Base-by-base conservation (phyloP, 306 rosid genomes). In the Astragalus glycyphyllos region DNA sequence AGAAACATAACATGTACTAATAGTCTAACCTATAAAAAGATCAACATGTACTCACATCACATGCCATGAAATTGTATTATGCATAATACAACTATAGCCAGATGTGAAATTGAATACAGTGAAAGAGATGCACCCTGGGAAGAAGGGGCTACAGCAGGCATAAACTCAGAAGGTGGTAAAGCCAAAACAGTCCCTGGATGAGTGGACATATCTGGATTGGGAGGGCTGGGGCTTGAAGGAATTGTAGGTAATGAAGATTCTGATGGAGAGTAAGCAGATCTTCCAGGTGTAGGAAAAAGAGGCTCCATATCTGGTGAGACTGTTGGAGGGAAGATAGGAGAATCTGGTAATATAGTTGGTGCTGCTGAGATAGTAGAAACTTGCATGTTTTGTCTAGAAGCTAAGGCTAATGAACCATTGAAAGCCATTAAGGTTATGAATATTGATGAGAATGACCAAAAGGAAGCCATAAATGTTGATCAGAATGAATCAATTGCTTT, bases 281-380 rank as follows among this genome's bases (percentile, higher is more conserved):
- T 29, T 16, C 79, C 73, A 3, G 86, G 84, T 0, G 84, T 66
- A 5, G 86, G 86, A 54, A 83, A 79, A 35, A 83, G 62, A 3
- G 86, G 86, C 12, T 83, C 84, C 44, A 67, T 79, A 68, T 83
- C 84, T 55, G 86, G 86, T 41, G 86, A 83, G 4, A 83, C 56
- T 64, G 84, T 11, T 5, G 84, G 63, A 65, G 83, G 73, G 13
- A 26, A 53, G 6, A 60, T 1, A 65, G 86, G 80, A 6, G 78
- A 17, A 35, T 20, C 81, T 53, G 84, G 84, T 67, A 71, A 67
- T 6, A 45, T 14, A 7, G 84, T 63, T 75, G 86, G 84, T 75
- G 86, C 79, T 55, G 81, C 79, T 71, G 86, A 83, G 40, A 83
- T 83, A 40, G 71, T 44, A 1, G 86, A 83, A 68, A 83, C 49